phyloP scores from a whole-genome alignment of 148 eudicot genomes.

The Vaccinium vitisidaea region DNA sequence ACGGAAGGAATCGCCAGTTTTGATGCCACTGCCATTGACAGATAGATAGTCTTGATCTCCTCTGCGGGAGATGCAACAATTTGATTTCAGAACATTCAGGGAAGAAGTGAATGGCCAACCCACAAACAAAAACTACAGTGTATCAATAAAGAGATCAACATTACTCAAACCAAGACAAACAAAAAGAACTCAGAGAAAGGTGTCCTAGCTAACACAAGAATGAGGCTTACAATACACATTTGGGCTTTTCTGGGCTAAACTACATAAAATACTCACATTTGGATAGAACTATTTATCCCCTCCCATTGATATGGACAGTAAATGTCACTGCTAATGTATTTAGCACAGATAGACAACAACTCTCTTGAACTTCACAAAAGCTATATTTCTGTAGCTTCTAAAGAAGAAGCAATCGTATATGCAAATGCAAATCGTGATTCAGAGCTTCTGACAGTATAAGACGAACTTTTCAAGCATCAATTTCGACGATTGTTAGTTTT shows the following conservation, averaged over 20 bases:
- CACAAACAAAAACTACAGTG: background rate
- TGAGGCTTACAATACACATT: background rate
- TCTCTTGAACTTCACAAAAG: background rate
- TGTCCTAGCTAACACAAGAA: background rate
- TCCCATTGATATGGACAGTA: background rate
- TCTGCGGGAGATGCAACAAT: constrained; percentile 37
- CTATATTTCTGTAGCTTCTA: background rate
- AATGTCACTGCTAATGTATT: background rate
- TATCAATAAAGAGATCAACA: background rate
- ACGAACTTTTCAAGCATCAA: background rate
- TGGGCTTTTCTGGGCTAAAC: background rate
- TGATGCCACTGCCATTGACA: constrained; percentile 59
- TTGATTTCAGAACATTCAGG: background rate
- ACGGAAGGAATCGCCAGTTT: constrained; percentile 75
- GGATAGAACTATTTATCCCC: background rate
- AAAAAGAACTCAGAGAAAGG: background rate
- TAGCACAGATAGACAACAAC: background rate
- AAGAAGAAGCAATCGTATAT: background rate
- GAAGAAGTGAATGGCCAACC: constrained; percentile 1
- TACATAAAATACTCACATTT: background rate
- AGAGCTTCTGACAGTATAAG: background rate
- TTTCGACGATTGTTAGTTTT: background rate
- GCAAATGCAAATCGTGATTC: background rate
- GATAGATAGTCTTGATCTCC: constrained; percentile 71
- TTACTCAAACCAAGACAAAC: too few species aligned